A percentile compares a stretch with the other conserved stretches of the same genome.
Conservation (phyloP, 306 rosid genomes). For the Pyrus betulifolia region DNA sequence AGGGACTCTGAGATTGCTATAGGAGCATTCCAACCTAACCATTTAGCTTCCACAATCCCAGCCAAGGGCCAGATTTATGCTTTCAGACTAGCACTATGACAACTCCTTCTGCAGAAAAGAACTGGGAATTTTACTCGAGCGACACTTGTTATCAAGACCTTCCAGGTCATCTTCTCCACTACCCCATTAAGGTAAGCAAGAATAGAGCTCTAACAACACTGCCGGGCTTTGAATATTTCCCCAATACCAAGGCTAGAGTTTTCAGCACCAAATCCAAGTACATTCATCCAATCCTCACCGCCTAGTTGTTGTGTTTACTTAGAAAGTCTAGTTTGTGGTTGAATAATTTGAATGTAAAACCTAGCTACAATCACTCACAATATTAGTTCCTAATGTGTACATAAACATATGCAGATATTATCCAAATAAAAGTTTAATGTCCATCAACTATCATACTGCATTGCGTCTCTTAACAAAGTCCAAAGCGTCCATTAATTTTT, state of each 20-base stretch:
- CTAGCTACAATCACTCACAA: not conserved
- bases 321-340: not conserved
- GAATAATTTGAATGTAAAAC: not conserved
- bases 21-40: conserved; percentile 75
- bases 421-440: not conserved
- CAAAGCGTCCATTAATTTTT: not conserved
- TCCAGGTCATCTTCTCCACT: conserved; percentile 33
- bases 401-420: not conserved
- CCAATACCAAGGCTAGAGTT: conserved; percentile 44
- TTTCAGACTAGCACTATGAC: conserved; percentile 41
- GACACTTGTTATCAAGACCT: conserved; percentile 5
- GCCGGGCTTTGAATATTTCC: conserved; percentile 29
- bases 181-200: conserved; percentile 29
- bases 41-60: conserved; percentile 22
- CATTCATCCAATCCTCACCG: conserved; percentile 40
- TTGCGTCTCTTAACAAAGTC: not conserved
- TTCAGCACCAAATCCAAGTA: conserved; percentile 22
- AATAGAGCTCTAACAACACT: conserved; percentile 14
- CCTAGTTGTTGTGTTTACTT: conserved; percentile 12
- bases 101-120: conserved; percentile 4
- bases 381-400: not conserved
- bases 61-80: conserved; percentile 54
- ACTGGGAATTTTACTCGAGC: conserved; percentile 25
- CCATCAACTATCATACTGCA: not conserved
- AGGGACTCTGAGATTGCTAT: conserved; percentile 88